Conservation (phyloP, 208 protist genomes). For the Crithidia fasciculata region DNA sequence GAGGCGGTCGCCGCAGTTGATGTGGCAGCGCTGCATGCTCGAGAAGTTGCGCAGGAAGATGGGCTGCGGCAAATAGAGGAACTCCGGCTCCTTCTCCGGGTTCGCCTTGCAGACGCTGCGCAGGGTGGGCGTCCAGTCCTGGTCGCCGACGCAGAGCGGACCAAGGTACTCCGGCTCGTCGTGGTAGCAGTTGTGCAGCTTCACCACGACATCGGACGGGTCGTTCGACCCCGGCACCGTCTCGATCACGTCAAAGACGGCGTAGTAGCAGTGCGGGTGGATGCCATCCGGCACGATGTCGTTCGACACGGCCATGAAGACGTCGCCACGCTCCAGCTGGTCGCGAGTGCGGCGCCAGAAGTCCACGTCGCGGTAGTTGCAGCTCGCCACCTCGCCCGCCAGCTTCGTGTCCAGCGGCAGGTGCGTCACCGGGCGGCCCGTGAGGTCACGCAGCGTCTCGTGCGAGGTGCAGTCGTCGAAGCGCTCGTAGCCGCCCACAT, state of each 20-base stretch:
- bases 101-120: conserved; percentile 52
- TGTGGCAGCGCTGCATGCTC: conserved; percentile 86
- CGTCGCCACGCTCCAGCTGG: conserved; percentile 69
- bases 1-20: conserved; percentile 85
- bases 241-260: conserved; percentile 73
- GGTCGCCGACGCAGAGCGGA: conserved; percentile 42
- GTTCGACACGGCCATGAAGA: conserved; percentile 73
- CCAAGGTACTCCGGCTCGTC: conserved; percentile 66
- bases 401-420: conserved; percentile 81
- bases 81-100: conserved; percentile 46
- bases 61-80: conserved; percentile 65
- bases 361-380: conserved; percentile 59
- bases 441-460: conserved; percentile 86
- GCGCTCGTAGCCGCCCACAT: conserved; percentile 80
- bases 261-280: conserved; percentile 78
- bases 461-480: conserved; percentile 82
- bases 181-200: conserved; percentile 81
- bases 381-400: conserved; percentile 66
- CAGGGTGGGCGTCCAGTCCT: conserved; percentile 58
- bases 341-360: conserved; percentile 73
- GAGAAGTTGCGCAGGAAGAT: conserved; percentile 81
- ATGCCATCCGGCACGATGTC: conserved; percentile 58
- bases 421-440: conserved; percentile 79
- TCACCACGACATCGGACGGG: conserved; percentile 62
- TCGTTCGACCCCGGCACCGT: conserved; percentile 40